These are phyloP conservation scores for Avena atlantica DNA, from an alignment of 176 grass and related monocot genomes.

Conservation along the genomic window DNA sequence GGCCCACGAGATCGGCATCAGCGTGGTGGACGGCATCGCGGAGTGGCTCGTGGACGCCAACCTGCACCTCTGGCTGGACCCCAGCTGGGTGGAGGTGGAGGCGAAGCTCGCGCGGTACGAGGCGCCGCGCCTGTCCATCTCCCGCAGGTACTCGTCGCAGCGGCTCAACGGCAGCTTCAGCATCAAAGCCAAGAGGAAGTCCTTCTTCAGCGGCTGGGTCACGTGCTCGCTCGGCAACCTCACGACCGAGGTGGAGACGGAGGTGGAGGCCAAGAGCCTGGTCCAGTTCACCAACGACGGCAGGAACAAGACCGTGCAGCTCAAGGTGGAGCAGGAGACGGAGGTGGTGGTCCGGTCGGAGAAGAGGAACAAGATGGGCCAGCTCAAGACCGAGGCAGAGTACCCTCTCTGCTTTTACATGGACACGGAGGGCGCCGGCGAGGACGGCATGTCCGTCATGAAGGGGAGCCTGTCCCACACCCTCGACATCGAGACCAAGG, in stretches of 20 bases:
- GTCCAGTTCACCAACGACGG: constrained; percentile 66
- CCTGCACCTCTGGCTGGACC: constrained; percentile 89
- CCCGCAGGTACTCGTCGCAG: constrained; percentile 48
- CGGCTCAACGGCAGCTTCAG: constrained; percentile 58
- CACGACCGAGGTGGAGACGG: constrained; percentile 73
- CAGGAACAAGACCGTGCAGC: constrained; percentile 57
- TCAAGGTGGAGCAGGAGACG: constrained; percentile 60
- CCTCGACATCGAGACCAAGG: constrained; percentile 45
- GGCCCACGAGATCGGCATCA: constrained; percentile 65
- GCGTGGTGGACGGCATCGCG: constrained; percentile 71
- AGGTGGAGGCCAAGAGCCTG: constrained; percentile 57
- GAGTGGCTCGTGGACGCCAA: constrained; percentile 93
- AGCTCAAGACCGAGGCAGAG: constrained; percentile 47
- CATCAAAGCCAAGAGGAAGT: constrained; percentile 59
- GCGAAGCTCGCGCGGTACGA: constrained; percentile 49
- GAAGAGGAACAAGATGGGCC: constrained; percentile 37
- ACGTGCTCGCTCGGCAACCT: constrained; percentile 81
- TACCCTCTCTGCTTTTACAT: constrained; percentile 64
- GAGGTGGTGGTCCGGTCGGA: constrained; percentile 42
- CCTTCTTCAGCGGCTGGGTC: constrained; percentile 73
- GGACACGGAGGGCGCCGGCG: constrained; percentile 43
- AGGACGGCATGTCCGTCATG: constrained; percentile 56
- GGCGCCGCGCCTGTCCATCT: constrained; percentile 57
- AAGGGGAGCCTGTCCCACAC: constrained; percentile 64
- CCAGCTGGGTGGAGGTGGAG: constrained; percentile 45